A percentile compares a stretch with the other conserved stretches of the same genome.
phyloP scores from a whole-genome alignment of 345 rosid species.

The Camelina sativa region DNA sequence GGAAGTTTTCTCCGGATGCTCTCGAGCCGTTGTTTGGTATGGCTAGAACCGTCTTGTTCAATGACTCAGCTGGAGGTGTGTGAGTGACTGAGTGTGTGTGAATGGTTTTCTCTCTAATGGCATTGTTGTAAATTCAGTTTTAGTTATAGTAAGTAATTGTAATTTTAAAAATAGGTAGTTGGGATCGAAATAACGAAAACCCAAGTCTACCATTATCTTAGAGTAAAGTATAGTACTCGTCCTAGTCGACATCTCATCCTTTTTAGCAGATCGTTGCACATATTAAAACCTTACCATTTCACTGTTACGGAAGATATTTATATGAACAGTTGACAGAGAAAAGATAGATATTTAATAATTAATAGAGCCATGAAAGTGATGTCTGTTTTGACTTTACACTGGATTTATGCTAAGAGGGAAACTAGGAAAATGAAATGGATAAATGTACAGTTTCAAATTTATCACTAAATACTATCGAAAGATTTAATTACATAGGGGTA shows the following conservation, averaged over 20 bases:
- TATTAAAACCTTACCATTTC: neutral
- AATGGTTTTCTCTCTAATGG: neutral
- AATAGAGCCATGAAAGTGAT: neutral
- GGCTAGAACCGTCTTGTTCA: conserved; percentile 57
- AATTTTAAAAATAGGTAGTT: conserved; percentile 34
- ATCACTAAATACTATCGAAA: neutral
- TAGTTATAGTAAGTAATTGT: conserved; percentile 16
- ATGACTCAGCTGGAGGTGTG: conserved; percentile 46
- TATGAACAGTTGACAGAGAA: neutral
- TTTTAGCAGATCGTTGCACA: neutral
- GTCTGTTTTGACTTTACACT: conserved; percentile 1
- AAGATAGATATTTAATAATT: neutral
- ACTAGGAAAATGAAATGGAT: neutral
- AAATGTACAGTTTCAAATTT: neutral
- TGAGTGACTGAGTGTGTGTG: neutral
- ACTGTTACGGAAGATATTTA: neutral
- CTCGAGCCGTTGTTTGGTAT: conserved; percentile 51
- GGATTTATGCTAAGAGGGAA: neutral
- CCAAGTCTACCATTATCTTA: conserved; percentile 32
- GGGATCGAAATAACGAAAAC: conserved; percentile 39
- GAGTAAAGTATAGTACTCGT: neutral
- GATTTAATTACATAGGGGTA: neutral
- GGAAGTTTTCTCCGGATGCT: conserved; percentile 62
- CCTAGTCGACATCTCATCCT: neutral
- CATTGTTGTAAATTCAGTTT: conserved; percentile 47